Evolutionary conservation across 2,329 filamentous ascomycete genomes (phyloP), one percentile per base, ranked within the genome.

Genomic region (Trichoderma sp.): DNA sequence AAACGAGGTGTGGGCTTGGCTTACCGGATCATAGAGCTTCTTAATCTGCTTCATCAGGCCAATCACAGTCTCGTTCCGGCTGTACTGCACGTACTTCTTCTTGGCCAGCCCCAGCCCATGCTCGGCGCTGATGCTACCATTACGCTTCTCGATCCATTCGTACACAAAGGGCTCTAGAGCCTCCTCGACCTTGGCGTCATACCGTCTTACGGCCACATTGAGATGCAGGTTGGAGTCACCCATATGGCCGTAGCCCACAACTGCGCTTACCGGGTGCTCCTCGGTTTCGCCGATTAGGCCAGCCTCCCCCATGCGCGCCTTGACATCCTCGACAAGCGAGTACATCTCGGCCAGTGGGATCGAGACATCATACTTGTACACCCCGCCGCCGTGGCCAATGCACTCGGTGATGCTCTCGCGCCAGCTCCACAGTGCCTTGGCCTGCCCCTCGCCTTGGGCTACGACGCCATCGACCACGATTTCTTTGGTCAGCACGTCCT

Each of bases 241-340:
- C 95, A 99, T 98, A 81, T 99, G 96, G 39, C 96, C 96, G 79
- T 98, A 99, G 23, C 96, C 96, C 23, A 98, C 90, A n/a, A 98
- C 95, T 71, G 92, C 92, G 2, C 97, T 88, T 6, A 97, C 95
- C 1, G 95, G 93, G 79, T 91, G 88, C 59, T 90, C 90, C 70
- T 92, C 89, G 6, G 91, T 89, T 58, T 93, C 91, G 68, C 93
- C 92, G 53, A 97, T 86, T 3, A 98, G 86, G 0, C 94, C 94
- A 36, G 91, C 91, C 68, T 90, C 86, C 1, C 87, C 86, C 75
- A 99, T 87, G 68, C 91, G 90, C 68, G 88, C 89, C 74, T 92
- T 88, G 26, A 91, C 92, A 76, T 98, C 96, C 75, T 96, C 93
- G 34, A 99, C 96, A 34, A 99, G 86, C 76, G 88, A 85, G 83